Evolutionary conservation across 2,329 filamentous ascomycete species (phyloP).

Genomic region (Niveomyces coronatus): DNA sequence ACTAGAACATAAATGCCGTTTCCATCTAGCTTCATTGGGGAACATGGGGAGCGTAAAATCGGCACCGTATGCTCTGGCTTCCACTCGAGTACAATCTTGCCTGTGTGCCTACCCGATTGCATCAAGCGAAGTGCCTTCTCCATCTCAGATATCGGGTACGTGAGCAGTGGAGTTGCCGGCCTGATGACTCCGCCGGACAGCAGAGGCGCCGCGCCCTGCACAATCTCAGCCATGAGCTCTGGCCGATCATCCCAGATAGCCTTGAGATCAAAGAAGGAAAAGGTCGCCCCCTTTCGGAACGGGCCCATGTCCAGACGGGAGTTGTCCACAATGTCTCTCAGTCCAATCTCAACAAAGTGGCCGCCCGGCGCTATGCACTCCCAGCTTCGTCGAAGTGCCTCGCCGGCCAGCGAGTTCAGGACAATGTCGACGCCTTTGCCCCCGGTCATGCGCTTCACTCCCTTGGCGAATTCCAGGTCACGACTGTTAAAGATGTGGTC

Average conservation of each 20-base stretch:
- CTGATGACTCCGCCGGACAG: slow-evolving; percentile 13
- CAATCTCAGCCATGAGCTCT: not conserved
- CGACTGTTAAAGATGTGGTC: slow-evolving; percentile 8
- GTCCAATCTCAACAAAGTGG: slow-evolving; percentile 22
- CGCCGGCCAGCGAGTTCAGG: slow-evolving; percentile 18
- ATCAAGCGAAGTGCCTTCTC: slow-evolving; percentile 25
- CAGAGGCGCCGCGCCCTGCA: not conserved
- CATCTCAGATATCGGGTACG: slow-evolving; percentile 15
- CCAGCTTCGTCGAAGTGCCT: slow-evolving; percentile 16
- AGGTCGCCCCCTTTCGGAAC: slow-evolving; percentile 2
- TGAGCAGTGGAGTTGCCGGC: slow-evolving; percentile 21
- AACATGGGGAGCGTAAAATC: not conserved
- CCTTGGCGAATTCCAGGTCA: slow-evolving; percentile 7
- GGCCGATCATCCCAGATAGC: not conserved
- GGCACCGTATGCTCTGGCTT: not conserved
- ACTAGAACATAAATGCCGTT: slow-evolving; percentile 34
- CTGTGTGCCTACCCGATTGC: slow-evolving; percentile 26
- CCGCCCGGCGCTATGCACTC: slow-evolving; percentile 21
- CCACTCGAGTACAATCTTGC: slow-evolving; percentile 24
- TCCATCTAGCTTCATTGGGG: not conserved
- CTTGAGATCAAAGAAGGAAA: slow-evolving; percentile 4
- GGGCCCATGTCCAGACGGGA: slow-evolving; percentile 19
- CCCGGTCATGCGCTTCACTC: slow-evolving; percentile 14
- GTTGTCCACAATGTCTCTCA: slow-evolving; percentile 18
- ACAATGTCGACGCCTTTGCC: slow-evolving; percentile 19